These are phyloP conservation scores for Cetraspora pellucida DNA, from an alignment of 192 early-diverging fungal genomes.

Conservation along the genomic window DNA sequence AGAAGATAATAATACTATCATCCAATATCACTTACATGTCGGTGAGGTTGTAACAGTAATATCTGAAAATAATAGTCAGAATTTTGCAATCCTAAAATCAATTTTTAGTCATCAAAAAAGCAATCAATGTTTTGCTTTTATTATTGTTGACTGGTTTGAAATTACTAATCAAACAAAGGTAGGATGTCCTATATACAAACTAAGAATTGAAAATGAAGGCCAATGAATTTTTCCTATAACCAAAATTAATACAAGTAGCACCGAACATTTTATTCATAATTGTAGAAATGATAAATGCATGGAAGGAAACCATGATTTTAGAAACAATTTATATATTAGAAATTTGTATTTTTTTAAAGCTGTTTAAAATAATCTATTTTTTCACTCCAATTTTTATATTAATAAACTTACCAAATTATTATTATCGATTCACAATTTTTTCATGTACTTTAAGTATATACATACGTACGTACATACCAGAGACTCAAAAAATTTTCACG, in stretches of 20 bases:
- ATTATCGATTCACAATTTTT: too few relatives aligned
- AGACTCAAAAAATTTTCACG: too few relatives aligned
- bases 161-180: neutral
- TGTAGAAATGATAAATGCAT: neutral
- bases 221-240: neutral
- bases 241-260: neutral
- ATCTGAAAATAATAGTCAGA: neutral
- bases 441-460: too few relatives aligned
- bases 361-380: too few relatives aligned
- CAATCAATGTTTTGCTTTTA: neutral
- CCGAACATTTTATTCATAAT: neutral
- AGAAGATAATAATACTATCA: neutral
- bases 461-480: too few relatives aligned
- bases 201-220: neutral
- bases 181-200: neutral
- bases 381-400: too few relatives aligned
- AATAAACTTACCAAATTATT: too few relatives aligned
- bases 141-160: neutral
- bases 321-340: neutral
- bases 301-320: neutral
- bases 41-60: neutral
- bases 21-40: neutral
- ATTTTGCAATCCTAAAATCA: neutral
- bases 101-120: neutral
- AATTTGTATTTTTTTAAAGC: neutral